These are phyloP conservation scores for Beauveria varroae DNA, from an alignment of 2,329 filamentous ascomycete species.

Conservation along the genomic window DNA sequence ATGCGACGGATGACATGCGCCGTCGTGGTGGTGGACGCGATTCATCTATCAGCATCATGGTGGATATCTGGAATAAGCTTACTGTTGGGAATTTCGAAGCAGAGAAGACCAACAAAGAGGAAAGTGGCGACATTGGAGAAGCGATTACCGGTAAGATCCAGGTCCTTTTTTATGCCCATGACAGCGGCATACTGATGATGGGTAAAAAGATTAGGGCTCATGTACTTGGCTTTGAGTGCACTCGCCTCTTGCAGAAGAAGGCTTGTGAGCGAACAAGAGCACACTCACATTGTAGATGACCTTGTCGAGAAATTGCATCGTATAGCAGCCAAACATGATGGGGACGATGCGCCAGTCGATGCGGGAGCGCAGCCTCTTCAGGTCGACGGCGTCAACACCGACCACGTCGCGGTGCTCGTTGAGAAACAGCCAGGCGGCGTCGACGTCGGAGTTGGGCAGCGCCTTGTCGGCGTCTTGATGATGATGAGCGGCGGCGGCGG, in stretches of 20 bases:
- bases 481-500: slow-evolving; percentile 3
- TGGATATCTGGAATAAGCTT: slow-evolving; percentile 12
- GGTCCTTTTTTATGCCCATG: slow-evolving; percentile 47
- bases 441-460: slow-evolving; percentile 18
- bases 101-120: slow-evolving; percentile 48
- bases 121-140: slow-evolving; percentile 48
- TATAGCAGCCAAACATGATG: slow-evolving; percentile 15
- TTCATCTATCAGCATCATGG: background rate
- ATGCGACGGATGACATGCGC: background rate
- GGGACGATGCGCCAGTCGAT: slow-evolving; percentile 17
- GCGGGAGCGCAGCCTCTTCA: slow-evolving; percentile 12
- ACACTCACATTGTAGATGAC: slow-evolving; percentile 11
- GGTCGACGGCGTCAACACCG: slow-evolving; percentile 16
- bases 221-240: no score
- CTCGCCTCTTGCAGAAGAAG: no score
- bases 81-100: slow-evolving; percentile 48
- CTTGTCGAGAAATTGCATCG: slow-evolving; percentile 13
- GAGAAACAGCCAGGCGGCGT: slow-evolving; percentile 30
- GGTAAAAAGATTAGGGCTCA: background rate
- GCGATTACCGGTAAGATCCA: slow-evolving; percentile 44
- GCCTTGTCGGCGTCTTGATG: background rate
- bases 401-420: slow-evolving; percentile 25
- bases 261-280: no score
- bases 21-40: background rate
- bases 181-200: slow-evolving; percentile 47